Base-by-base conservation (phyloP, 805 yeast genomes). In the Wickerhamiella musiphila region DNA sequence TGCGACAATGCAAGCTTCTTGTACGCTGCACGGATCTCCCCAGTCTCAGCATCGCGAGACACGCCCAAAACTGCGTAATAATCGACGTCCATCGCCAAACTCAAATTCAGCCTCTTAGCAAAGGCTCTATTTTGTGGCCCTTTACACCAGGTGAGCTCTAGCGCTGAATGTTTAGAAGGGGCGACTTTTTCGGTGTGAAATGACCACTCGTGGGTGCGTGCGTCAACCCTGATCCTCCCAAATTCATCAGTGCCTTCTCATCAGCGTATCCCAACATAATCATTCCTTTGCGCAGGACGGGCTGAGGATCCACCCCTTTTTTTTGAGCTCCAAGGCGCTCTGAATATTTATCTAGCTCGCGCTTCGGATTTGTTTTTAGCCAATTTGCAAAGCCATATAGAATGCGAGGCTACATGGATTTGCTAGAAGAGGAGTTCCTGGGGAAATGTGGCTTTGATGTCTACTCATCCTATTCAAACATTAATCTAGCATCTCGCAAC, bases 401-500 rank as follows among this genome's bases (percentile, higher is more conserved):
- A 26, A 82, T 82, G 94, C 60, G 73, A 39, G 66, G 70, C 26
- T 84, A 78, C 57, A 82, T 86, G 93, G 94, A 86, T 44, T 77
- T 75, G 52, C 67, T 86, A 20, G 74, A 75, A 43, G 63, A 66
- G 53, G 68, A 78, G 42, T 86, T 78, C 56, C 68, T 75, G 51
- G 54, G 60, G 23, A 52, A 75, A 16, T 73, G 92, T 1, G 65
- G 65, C 4, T 84, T 95, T 95, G 71, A 74, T 43, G 68, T 69
- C 35, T 81, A 78, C 41, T 77, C 77, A 51, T 66, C 78, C 22
- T 82, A 77, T 47, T 75, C 82, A 32, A 70, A 74, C 43, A 63
- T 86, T 14, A 68, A 38, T 3, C 34, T 35, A n/a, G 23, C 44
- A n/a, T 36, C 43, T 18, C 29, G 33, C 29, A 59, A 65, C 10